A percentile compares a stretch with the other conserved stretches of the same genome.
phyloP scores from a whole-genome alignment of 208 protist genomes.

The Leishmania gerbilli region DNA sequence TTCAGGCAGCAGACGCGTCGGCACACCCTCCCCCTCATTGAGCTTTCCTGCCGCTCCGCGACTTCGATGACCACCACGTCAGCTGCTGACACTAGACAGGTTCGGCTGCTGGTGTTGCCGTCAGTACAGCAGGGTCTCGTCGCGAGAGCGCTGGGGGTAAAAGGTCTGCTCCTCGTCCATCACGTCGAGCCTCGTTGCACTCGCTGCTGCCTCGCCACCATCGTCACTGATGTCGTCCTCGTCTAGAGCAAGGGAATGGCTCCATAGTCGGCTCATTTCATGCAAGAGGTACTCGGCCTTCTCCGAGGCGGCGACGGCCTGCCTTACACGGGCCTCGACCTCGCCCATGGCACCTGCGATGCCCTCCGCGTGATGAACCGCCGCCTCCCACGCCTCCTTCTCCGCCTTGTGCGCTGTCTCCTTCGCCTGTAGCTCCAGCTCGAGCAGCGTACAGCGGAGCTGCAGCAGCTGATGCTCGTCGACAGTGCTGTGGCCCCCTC shows the following conservation, averaged over 20 bases:
- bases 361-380: conserved; percentile 9
- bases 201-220: not conserved
- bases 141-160: not conserved
- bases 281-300: conserved; percentile 13
- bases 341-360: conserved; percentile 13
- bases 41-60: not conserved
- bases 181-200: not conserved
- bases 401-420: conserved; percentile 16
- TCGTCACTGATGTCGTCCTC: conserved; percentile 15
- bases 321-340: conserved; percentile 20
- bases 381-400: conserved; percentile 15
- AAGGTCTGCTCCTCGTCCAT: not conserved
- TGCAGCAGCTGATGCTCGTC: conserved; percentile 19
- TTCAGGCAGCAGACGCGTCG: not conserved
- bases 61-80: not conserved
- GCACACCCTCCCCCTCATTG: not conserved
- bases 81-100: not conserved
- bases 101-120: not conserved
- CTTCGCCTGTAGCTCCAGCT: conserved; percentile 23
- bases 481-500: not conserved
- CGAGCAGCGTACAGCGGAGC: conserved; percentile 15
- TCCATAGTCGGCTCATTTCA: conserved; percentile 29
- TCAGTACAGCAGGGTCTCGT: not conserved
- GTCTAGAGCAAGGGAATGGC: conserved; percentile 14
- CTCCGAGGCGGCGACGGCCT: conserved; percentile 11